A percentile compares a stretch with the other conserved stretches of the same genome.
Conservation (phyloP, 257 asterid species). For the Parsonsia alboflavescens region DNA sequence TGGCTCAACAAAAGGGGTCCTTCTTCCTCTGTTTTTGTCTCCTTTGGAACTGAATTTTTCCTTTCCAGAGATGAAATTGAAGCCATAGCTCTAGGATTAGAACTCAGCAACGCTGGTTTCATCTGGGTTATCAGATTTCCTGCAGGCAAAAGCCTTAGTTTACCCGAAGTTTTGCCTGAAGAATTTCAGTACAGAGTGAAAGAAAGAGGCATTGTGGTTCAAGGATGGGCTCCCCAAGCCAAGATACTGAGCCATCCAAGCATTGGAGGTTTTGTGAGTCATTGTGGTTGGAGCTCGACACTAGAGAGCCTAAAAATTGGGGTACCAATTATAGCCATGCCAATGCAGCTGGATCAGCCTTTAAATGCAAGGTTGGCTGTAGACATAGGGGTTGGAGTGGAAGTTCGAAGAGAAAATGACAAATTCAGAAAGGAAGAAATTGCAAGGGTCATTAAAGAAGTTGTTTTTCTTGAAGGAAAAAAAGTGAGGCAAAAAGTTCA, state of each 20-base stretch:
- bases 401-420: slow-evolving; percentile 11
- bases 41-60: slow-evolving; percentile 21
- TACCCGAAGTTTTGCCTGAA: slow-evolving; percentile 11
- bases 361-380: slow-evolving; percentile 18
- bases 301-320: slow-evolving; percentile 21
- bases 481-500: slow-evolving; percentile 5
- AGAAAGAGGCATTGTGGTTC: slow-evolving; percentile 14
- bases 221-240: slow-evolving; percentile 21
- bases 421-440: not conserved
- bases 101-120: slow-evolving; percentile 12
- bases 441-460: slow-evolving; percentile 2
- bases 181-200: slow-evolving; percentile 4
- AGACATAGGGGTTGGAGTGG: slow-evolving; percentile 11
- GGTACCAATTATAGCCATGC: slow-evolving; percentile 19
- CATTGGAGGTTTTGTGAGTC: slow-evolving; percentile 19
- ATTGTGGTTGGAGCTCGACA: slow-evolving; percentile 21
- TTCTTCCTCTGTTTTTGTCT: slow-evolving; percentile 15
- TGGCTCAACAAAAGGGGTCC: slow-evolving; percentile 17
- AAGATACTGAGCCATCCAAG: slow-evolving; percentile 14
- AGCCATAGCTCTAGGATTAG: slow-evolving; percentile 21
- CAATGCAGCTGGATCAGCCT: slow-evolving; percentile 20
- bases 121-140: slow-evolving; percentile 24
- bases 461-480: slow-evolving; percentile 10
- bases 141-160: slow-evolving; percentile 2
- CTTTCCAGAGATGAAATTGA: slow-evolving; percentile 13